Percentiles rank a stretch among this genome's conserved stretches.
phyloP scores from a whole-genome alignment of 2,329 filamentous ascomycete genomes.

The Trichoderma simmonsii region DNA sequence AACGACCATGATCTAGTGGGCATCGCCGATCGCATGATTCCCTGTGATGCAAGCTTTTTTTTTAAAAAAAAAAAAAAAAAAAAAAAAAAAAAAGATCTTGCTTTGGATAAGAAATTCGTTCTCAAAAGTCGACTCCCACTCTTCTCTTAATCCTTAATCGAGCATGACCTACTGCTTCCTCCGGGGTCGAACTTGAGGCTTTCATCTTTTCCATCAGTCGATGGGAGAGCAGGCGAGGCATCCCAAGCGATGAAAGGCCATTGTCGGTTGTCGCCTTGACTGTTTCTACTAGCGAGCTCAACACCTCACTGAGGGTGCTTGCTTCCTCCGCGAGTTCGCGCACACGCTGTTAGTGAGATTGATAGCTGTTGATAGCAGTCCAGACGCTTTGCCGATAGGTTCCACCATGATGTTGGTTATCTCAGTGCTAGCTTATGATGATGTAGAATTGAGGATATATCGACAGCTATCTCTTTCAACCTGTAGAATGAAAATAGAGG shows the following conservation, averaged over 20 bases:
- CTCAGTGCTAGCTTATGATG: background rate
- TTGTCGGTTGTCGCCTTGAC: background rate
- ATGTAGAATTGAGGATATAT: background rate
- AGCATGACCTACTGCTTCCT: background rate
- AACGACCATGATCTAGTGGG: slow-evolving; percentile 22
- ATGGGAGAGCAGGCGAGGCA: slow-evolving; percentile 27
- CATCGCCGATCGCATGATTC: slow-evolving; percentile 24
- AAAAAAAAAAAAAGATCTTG: too few relatives aligned
- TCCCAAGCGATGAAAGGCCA: slow-evolving; percentile 6
- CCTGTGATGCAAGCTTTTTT: too few relatives aligned
- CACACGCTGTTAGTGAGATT: slow-evolving; percentile 26
- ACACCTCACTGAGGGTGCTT: slow-evolving; percentile 27
- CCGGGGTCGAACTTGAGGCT: background rate
- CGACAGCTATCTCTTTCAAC: background rate
- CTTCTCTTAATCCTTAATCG: slow-evolving; percentile 19
- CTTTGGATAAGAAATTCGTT: slow-evolving; percentile 19
- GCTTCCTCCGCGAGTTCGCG: slow-evolving; percentile 42
- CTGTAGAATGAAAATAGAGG: background rate
- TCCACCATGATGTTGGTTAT: background rate
- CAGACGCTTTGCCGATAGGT: background rate
- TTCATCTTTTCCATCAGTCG: background rate
- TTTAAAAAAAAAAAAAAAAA: too few relatives aligned
- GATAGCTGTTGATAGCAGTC: background rate
- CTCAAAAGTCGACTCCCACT: slow-evolving; percentile 19
- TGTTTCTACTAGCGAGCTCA: background rate